Evolutionary conservation across 2,329 filamentous ascomycete species (phyloP).

Genomic region (Endoconidiophora laricicola): DNA sequence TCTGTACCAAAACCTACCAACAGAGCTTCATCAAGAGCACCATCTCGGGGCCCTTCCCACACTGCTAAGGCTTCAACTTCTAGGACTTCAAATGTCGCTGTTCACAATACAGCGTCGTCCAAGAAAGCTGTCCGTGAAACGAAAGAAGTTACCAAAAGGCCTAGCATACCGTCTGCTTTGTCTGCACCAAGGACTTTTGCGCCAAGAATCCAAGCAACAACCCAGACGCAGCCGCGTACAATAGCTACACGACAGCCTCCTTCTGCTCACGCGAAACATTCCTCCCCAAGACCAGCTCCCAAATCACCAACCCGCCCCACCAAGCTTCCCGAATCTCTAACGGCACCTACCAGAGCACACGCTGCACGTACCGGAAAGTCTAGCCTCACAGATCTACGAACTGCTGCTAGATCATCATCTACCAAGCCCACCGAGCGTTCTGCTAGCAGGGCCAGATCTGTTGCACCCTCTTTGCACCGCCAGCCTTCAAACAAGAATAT

Average conservation of each 20-base stretch:
- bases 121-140: too few species aligned
- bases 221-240: slow-evolving; percentile 20
- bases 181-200: slow-evolving; percentile 15
- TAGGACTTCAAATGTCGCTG: too few species aligned
- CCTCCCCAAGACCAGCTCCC: slow-evolving; percentile 23
- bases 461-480: slow-evolving; percentile 22
- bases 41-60: too few species aligned
- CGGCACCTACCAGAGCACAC: slow-evolving; percentile 38
- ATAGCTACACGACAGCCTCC: slow-evolving; percentile 27
- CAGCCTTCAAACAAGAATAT: slow-evolving; percentile 26
- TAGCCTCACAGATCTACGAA: slow-evolving; percentile 16
- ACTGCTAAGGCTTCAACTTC: too few species aligned
- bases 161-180: too few species aligned
- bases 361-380: slow-evolving; percentile 8
- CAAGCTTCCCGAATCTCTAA: slow-evolving; percentile 49
- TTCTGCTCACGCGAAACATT: slow-evolving; percentile 24
- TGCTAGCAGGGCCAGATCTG: slow-evolving; percentile 28
- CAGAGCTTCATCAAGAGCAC: too few species aligned
- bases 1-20: too few species aligned
- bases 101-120: too few species aligned
- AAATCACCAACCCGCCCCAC: slow-evolving; percentile 55
- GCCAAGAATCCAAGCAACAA: slow-evolving; percentile 16
- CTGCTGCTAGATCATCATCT: slow-evolving; percentile 21
- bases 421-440: slow-evolving; percentile 24
- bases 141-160: too few species aligned